phyloP scores from a whole-genome alignment of 148 eudicot species.

The Rhododendron henanense region DNA sequence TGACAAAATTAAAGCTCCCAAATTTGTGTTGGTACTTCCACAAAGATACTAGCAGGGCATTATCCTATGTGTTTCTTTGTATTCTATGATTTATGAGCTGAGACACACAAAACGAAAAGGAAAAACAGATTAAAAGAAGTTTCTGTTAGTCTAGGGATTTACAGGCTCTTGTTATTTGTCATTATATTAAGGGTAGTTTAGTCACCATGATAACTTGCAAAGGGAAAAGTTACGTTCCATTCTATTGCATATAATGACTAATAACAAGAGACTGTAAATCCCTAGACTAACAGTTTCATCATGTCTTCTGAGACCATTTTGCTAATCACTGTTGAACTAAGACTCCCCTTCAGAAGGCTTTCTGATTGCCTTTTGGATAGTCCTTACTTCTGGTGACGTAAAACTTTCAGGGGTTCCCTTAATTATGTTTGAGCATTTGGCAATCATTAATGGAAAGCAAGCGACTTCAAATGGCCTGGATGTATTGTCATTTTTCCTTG shows the following conservation, averaged over 20 bases:
- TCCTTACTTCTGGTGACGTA: neutral
- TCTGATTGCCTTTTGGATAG: neutral
- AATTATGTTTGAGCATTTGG: neutral
- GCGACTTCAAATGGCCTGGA: neutral
- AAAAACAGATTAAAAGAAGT: neutral
- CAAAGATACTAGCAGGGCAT: neutral
- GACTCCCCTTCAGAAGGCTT: neutral
- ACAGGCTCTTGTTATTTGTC: too few species aligned
- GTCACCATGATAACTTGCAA: too few species aligned
- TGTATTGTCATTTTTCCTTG: neutral
- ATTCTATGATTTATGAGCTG: neutral
- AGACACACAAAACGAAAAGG: neutral
- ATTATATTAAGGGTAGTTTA: too few species aligned
- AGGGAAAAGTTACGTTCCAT: too few species aligned
- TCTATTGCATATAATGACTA: too few species aligned
- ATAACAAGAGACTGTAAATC: too few species aligned
- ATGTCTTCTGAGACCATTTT: neutral
- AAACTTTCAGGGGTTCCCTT: neutral
- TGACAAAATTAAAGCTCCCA: neutral
- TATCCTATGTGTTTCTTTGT: neutral
- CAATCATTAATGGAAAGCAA: neutral
- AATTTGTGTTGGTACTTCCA: conserved; percentile 3
- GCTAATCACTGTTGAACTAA: neutral
- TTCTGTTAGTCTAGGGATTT: too few species aligned
- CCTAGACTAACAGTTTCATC: neutral